Base-by-base conservation (phyloP, 176 grass and related monocot genomes). In the Musa acuminata region DNA sequence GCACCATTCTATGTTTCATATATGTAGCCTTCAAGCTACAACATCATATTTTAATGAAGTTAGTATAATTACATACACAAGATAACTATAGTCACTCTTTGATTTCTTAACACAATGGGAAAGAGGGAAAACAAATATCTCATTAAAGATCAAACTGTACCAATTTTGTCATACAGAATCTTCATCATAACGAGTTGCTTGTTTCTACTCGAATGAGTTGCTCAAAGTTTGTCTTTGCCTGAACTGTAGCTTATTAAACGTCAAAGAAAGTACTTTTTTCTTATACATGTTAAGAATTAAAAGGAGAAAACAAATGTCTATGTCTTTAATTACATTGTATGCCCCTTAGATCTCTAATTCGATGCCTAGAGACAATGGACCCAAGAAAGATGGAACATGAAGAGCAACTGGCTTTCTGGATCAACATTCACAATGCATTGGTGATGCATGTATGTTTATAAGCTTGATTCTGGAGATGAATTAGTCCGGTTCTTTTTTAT, bases 361-460 rank as follows among this genome's bases (percentile, higher is more conserved):
- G 19, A 51, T 49, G 55, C 67, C 73, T 85, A n/a, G 66, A 72
- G 65, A 66, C 52, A 26, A 72, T 85, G 16, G 78, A 85, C 52
- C 83, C 83, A n/a, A 77, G 50, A 77, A 81, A 85, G 51, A 72
- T 85, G 78, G 27, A 49, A 64, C 73, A 85, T 22, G 55, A 72
- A 8, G 78, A 85, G 53, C 74, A 81, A 80, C 78, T 85, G 55
- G 78, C 83, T 13, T 85, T 85, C 69, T 85, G 83, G 83, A 81
- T 85, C 63, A 85, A 85, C 21, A 67, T 85, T 58, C 83, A 85
- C 73, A 85, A 85, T 77, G 78, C 83, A 8, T 64, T 85, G 52
- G 66, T 85, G 55, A 85, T 85, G 83, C 83, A 85, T 81, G 83
- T 85, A 81, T 72, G 83, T 13, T 16, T 77, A 19, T 3, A 54